phyloP scores from a whole-genome alignment of 331 rosid species.

The Pyracantha coccinea region DNA sequence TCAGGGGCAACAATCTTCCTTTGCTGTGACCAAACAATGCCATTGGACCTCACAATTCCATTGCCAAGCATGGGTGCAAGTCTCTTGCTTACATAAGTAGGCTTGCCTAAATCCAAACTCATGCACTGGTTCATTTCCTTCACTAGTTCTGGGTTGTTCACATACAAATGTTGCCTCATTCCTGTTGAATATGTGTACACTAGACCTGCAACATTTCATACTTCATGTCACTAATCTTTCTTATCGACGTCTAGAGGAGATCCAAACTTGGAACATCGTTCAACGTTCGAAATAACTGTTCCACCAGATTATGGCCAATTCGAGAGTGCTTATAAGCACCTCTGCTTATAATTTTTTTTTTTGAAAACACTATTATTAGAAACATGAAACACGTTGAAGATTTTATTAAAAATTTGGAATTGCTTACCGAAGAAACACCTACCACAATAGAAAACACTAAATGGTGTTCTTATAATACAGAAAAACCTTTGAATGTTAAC shows the following conservation, averaged over 20 bases:
- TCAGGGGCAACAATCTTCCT: constrained; percentile 88
- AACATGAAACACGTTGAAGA: neutral
- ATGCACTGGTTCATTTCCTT: constrained; percentile 54
- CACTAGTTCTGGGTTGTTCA: constrained; percentile 76
- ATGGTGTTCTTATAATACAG: too few species aligned
- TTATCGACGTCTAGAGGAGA: too few species aligned
- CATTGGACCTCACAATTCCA: constrained; percentile 79
- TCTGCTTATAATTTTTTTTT: neutral
- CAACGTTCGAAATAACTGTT: too few species aligned
- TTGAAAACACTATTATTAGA: neutral
- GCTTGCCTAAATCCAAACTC: constrained; percentile 76
- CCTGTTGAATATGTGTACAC: constrained; percentile 81
- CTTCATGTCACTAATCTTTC: neutral
- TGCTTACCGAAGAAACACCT: too few species aligned
- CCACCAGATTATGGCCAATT: too few species aligned
- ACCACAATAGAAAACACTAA: too few species aligned
- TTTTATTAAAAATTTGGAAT: neutral
- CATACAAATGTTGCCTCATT: constrained; percentile 64
- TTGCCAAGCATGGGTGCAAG: constrained; percentile 83
- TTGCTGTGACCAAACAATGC: constrained; percentile 67
- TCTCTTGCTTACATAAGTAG: constrained; percentile 55
- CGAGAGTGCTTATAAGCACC: neutral
- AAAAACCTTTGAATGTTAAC: neutral
- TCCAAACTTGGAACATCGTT: neutral
- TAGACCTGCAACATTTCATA: constrained; percentile 34